Conservation (phyloP, 2,329 filamentous ascomycete species). For the Ilyonectria mors-panacis region DNA sequence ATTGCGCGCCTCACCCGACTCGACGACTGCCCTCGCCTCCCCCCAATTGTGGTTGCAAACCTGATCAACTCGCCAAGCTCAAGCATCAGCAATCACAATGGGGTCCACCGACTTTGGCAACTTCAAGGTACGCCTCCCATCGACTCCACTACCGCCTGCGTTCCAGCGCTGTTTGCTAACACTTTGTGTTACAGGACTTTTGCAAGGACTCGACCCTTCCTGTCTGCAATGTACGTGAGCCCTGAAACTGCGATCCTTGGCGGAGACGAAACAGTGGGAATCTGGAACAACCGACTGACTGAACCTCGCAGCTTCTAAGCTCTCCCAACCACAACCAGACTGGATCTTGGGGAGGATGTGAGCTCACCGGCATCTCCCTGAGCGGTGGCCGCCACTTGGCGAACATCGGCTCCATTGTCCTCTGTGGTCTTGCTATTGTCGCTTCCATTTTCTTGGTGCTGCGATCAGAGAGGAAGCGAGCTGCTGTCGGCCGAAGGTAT, state of each 20-base stretch:
- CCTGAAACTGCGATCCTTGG: slow-evolving; percentile 25
- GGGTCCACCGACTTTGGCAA: slow-evolving; percentile 74
- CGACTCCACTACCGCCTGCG: slow-evolving; percentile 19
- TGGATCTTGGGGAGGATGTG: slow-evolving; percentile 77
- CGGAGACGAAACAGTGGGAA: slow-evolving; percentile 39
- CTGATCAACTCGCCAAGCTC: slow-evolving; percentile 45
- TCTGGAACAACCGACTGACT: slow-evolving; percentile 37
- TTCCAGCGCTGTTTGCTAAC: slow-evolving; percentile 41
- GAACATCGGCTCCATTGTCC: slow-evolving; percentile 93
- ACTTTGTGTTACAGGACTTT: slow-evolving; percentile 72
- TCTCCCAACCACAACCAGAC: slow-evolving; percentile 73
- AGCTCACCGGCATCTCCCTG: slow-evolving; percentile 81
- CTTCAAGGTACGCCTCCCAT: slow-evolving; percentile 64
- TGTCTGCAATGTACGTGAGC: slow-evolving; percentile 82
- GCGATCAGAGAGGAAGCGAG: slow-evolving; percentile 89
- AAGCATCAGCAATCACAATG: slow-evolving; percentile 60
- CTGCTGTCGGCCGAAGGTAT: slow-evolving; percentile 93
- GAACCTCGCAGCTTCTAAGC: slow-evolving; percentile 61
- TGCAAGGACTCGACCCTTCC: slow-evolving; percentile 88
- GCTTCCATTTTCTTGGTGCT: slow-evolving; percentile 78
- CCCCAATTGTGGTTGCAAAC: slow-evolving; percentile 47
- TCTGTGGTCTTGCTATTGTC: slow-evolving; percentile 83
- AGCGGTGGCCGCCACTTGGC: slow-evolving; percentile 77
- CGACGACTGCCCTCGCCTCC: slow-evolving; percentile 17
- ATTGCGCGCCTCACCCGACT: slow-evolving; percentile 18